Base-by-base conservation (phyloP, 192 early-diverging fungal species). In the Funneliformis geosporum region DNA sequence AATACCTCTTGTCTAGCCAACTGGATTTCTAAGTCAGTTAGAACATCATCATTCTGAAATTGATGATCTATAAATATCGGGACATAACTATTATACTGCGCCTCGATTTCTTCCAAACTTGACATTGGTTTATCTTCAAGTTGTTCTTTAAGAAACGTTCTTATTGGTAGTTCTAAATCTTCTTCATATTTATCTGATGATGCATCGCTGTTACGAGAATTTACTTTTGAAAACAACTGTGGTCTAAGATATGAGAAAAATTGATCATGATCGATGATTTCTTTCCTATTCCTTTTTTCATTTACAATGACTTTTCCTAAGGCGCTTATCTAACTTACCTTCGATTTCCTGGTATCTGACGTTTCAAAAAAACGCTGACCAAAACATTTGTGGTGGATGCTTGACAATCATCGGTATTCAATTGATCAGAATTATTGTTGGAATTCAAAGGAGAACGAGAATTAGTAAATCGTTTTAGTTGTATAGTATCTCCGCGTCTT, bases 121-220 rank as follows among this genome's bases (percentile, higher is more conserved):
- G 43, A 33, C 42, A 43, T 25, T 2, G 66, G 21, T 67, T 60
- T 55, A 16, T 27, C 77, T 33, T 79, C 66, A 60, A 79, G 18
- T 46, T 79, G 66, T 28, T 79, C 77, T 70, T 79, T 79, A n/a
- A 79, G 60, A 60, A 79, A 79, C 39, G 44, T 68, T 42, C 67
- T 47, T 50, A 79, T 18, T n/a, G 77, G 68, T 42, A 70, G 5
- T 18, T 65, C 55, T 21, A 8, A 3, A 16, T 50, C 44, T 11
- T 82, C 71, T 72, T 70, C 10, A 79, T 25, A 27, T 38, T 78
- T 21, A 78, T 23, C 18, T 74, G 42, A 33, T 25, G 25, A 0
- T 60, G 25, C 5, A 55, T 46, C 23, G 39, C 50, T 38, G 23
- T 65, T 60, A 5, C 23, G 5, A 11, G 18, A 23, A 50, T 59